Evolutionary conservation across 768 basidiomycete species (phyloP), one percentile per base, ranked within the genome.

Genomic region (Termitomyces sp.): DNA sequence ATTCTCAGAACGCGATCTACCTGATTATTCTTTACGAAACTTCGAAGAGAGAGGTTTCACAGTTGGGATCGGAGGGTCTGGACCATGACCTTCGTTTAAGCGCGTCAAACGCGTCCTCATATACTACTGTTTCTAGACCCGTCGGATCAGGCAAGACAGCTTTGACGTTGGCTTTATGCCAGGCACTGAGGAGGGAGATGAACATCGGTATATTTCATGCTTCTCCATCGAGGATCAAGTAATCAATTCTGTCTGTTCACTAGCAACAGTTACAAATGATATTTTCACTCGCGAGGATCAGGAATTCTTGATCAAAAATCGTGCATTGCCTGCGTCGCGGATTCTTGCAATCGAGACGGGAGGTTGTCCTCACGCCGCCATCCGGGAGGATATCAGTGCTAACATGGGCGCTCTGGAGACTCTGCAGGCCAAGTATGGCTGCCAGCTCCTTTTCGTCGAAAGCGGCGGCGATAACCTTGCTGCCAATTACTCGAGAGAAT

Each of bases 141-240:
- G 95, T 98, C n/a, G 95, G 95, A 10, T 97, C 95, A 2, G 96
- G 96, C 3, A 98, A 99, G 77, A 98, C 96, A 0, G 96, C 96
- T 0, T 73, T 98, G 62, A 91, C 94, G 2, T 84, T 99, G 50
- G 92, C 91, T 1, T 80, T 99, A 18, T 98, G 96, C 74, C 81
- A 86, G 68, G 80, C 77, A 46, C 75, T 98, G 48, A 81, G 96
- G 58, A 81, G 81, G 32, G 83, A 88, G 59, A 92, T 90, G 69
- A 99, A 99, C 69, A 92, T 99, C 48, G 96, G 95, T 93, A 59
- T 59, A 82, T 64, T 39, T 46, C 56, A 47, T 44, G 49, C 49
- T 43, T 37, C 42, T 26, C 46, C 39, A 44, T 52, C 37, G 34
- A 55, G 47, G 37, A 36, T 32, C 53, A 46, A 46, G 36, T 27